These are phyloP conservation scores for Polytrichum commune DNA, from an alignment of 225 moss, liverwort and hornwort genomes.

Conservation along the genomic window DNA sequence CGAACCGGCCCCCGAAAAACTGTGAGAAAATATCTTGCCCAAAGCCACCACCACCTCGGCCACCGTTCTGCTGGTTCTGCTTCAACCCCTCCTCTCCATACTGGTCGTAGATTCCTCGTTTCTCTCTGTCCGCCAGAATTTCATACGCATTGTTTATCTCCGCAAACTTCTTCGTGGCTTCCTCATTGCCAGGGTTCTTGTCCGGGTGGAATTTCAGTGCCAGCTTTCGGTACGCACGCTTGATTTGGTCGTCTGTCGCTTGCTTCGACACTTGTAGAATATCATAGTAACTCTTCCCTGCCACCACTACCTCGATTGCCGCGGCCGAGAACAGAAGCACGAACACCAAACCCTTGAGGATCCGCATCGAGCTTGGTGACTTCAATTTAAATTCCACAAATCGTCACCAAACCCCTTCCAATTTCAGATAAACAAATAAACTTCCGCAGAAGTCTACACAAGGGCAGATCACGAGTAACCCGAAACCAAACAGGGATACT, in stretches of 20 bases:
- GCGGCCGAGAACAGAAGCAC: constrained; percentile 40
- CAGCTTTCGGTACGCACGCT: constrained; percentile 77
- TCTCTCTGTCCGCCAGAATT: constrained; percentile 68
- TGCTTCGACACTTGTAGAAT: constrained; percentile 64
- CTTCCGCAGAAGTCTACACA: background rate
- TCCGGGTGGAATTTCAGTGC: constrained; percentile 88
- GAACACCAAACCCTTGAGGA: constrained; percentile 25
- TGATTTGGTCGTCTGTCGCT: constrained; percentile 84
- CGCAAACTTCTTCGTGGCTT: constrained; percentile 84
- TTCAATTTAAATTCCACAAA: background rate
- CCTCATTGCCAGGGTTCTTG: constrained; percentile 83
- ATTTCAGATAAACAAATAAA: background rate
- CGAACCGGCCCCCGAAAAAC: constrained; percentile 79
- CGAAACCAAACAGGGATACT: background rate
- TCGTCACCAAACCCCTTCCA: background rate
- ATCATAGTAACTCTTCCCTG: constrained; percentile 76
- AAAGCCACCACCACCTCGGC: constrained; percentile 67
- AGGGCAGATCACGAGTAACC: background rate
- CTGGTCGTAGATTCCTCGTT: constrained; percentile 68
- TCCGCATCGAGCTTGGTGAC: constrained; percentile 31
- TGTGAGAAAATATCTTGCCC: constrained; percentile 77
- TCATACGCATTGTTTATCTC: constrained; percentile 89
- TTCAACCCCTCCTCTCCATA: constrained; percentile 87
- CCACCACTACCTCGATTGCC: constrained; percentile 34
- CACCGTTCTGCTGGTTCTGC: constrained; percentile 59